phyloP scores from a whole-genome alignment of 768 basidiomycete genomes.

The Russula foetens region DNA sequence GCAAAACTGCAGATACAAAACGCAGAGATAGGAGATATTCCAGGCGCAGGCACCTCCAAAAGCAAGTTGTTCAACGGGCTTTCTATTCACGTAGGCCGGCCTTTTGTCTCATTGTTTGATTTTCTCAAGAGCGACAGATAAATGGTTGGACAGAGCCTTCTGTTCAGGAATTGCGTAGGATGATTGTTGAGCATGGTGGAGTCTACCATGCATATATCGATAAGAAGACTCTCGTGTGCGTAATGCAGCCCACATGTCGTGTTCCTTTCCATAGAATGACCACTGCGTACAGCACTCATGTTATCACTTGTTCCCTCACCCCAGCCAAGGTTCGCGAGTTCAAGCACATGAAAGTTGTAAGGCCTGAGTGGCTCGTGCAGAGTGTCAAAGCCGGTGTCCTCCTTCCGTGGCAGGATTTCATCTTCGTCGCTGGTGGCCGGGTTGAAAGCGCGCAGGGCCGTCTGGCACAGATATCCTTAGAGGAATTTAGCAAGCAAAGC shows the following conservation, averaged over 20 bases:
- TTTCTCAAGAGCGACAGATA: conserved; percentile 40
- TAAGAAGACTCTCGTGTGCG: conserved; percentile 65
- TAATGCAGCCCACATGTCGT: conserved; percentile 17
- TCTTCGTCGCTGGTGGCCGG: conserved; percentile 44
- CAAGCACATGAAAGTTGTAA: conserved; percentile 82
- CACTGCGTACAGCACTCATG: conserved; percentile 58
- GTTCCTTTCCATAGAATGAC: background rate
- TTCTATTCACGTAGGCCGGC: conserved; percentile 65
- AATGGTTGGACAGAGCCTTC: conserved; percentile 89
- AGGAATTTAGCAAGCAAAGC: conserved; percentile 19
- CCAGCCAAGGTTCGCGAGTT: conserved; percentile 86
- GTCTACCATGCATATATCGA: conserved; percentile 78
- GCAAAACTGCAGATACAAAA: conserved; percentile 87
- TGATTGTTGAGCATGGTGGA: conserved; percentile 81
- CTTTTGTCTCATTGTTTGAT: background rate
- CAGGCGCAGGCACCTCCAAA: conserved; percentile 22
- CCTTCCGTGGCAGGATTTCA: conserved; percentile 75
- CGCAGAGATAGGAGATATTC: conserved; percentile 27
- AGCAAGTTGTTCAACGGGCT: conserved; percentile 63
- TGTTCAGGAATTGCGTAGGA: conserved; percentile 69
- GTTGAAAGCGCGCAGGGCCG: conserved; percentile 44
- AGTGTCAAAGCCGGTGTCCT: conserved; percentile 60
- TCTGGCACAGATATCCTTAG: conserved; percentile 32
- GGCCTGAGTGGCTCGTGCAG: conserved; percentile 81
- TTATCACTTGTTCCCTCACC: conserved; percentile 86